Evolutionary conservation across 2,329 filamentous ascomycete species (phyloP).

Genomic region (Aspergillus eucalypticola): DNA sequence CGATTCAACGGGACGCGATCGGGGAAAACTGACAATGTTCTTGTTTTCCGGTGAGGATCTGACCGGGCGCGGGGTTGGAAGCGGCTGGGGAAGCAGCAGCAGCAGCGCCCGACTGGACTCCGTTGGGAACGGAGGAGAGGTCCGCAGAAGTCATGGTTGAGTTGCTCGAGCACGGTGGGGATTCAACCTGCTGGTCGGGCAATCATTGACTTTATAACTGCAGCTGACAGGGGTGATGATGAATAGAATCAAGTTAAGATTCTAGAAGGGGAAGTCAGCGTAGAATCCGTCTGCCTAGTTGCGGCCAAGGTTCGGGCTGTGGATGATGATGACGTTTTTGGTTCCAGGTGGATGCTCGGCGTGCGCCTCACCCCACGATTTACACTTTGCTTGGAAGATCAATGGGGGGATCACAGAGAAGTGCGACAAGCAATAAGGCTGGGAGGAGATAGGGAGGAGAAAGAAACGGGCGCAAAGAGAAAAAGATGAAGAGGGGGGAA

Average conservation of each 20-base stretch:
- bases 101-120: conserved; percentile 13
- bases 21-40: conserved; percentile 74
- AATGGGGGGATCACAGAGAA: neutral
- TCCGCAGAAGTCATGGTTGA: conserved; percentile 2
- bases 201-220: conserved; percentile 12
- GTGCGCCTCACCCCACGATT: neutral
- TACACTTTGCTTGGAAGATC: neutral
- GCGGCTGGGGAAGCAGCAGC: conserved; percentile 14
- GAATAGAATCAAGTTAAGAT: neutral
- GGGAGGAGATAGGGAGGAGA: neutral
- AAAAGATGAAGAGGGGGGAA: neutral
- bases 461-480: neutral
- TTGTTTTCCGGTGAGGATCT: conserved; percentile 86
- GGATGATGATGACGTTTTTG: conserved; percentile 25
- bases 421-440: neutral
- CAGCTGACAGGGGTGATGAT: neutral
- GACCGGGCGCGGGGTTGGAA: conserved; percentile 52
- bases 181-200: neutral
- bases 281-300: conserved; percentile 36
- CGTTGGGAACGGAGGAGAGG: neutral
- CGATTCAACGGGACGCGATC: neutral
- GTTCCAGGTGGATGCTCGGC: conserved; percentile 9
- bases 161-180: neutral
- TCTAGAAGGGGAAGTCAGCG: conserved; percentile 1
- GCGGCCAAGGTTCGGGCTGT: conserved; percentile 7